Conservation (phyloP, 2,329 filamentous ascomycete genomes). For the Dactylella cylindrospora region DNA sequence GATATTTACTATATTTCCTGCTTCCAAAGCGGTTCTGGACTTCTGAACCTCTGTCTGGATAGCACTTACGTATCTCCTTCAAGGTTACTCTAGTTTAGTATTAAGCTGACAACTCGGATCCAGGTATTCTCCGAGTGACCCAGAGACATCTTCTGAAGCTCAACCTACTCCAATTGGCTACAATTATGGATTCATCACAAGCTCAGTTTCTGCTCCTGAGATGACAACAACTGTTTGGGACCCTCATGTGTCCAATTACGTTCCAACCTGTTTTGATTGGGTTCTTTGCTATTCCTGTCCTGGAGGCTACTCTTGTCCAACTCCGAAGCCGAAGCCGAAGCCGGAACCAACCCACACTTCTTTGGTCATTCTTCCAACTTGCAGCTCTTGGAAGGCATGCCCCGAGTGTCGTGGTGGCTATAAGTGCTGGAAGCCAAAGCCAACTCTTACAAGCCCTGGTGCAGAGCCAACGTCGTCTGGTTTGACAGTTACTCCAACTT, state of each 20-base stretch:
- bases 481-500: slow-evolving; percentile 26
- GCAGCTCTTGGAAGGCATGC: slow-evolving; percentile 32
- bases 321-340: slow-evolving; percentile 1
- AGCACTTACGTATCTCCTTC: too few relatives aligned
- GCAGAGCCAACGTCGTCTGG: slow-evolving; percentile 7
- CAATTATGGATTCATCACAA: slow-evolving; percentile 15
- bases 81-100: too few relatives aligned
- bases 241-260: slow-evolving; percentile 4
- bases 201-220: background rate
- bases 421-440: slow-evolving; percentile 33
- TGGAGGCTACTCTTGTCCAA: slow-evolving; percentile 32
- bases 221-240: slow-evolving; percentile 2
- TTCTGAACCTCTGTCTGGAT: too few relatives aligned
- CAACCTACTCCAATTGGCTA: slow-evolving; percentile 8
- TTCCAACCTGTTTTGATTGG: slow-evolving; percentile 27
- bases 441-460: slow-evolving; percentile 5
- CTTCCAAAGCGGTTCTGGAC: too few relatives aligned
- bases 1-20: too few relatives aligned
- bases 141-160: slow-evolving; percentile 2
- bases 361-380: slow-evolving; percentile 34
- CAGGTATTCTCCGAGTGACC: slow-evolving; percentile 13
- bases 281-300: slow-evolving; percentile 17
- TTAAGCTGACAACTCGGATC: too few relatives aligned
- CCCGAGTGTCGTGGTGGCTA: slow-evolving; percentile 36
- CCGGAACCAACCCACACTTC: slow-evolving; percentile 12